phyloP scores from a whole-genome alignment of 2,329 filamentous ascomycete genomes.

The Penicillium sp. region DNA sequence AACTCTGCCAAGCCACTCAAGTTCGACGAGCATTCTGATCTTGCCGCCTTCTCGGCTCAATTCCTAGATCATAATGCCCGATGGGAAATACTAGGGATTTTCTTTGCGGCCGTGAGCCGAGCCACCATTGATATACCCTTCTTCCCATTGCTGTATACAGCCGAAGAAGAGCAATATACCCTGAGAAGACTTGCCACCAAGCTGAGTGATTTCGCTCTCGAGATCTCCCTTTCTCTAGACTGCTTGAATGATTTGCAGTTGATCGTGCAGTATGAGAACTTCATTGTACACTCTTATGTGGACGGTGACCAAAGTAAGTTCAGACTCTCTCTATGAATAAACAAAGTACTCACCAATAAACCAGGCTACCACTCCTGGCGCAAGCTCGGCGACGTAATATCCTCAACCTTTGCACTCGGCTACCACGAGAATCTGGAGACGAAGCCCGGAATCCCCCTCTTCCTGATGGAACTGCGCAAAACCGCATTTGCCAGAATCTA shows the following conservation, averaged over 20 bases:
- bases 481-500: conserved; percentile 42
- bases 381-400: conserved; percentile 45
- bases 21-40: conserved; percentile 12
- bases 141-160: conserved; percentile 29
- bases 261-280: conserved; percentile 46
- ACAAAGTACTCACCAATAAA: background rate
- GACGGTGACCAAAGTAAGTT: conserved; percentile 45
- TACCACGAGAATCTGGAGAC: conserved; percentile 43
- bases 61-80: conserved; percentile 28
- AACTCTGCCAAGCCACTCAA: conserved; percentile 21
- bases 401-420: conserved; percentile 46
- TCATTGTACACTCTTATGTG: conserved; percentile 44
- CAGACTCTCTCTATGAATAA: background rate
- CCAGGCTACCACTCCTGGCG: conserved; percentile 47
- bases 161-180: conserved; percentile 23
- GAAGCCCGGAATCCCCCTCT: conserved; percentile 27
- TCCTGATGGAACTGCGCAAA: conserved; percentile 40
- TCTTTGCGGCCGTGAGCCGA: conserved; percentile 34
- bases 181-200: conserved; percentile 25
- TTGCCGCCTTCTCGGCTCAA: conserved; percentile 21
- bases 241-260: conserved; percentile 46
- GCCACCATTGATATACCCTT: conserved; percentile 33
- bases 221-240: conserved; percentile 32
- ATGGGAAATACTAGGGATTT: conserved; percentile 41
- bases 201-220: conserved; percentile 36